Evolutionary conservation across 345 rosid genomes (phyloP), one percentile per base, ranked within the genome.

Genomic region (Boechera stricta): DNA sequence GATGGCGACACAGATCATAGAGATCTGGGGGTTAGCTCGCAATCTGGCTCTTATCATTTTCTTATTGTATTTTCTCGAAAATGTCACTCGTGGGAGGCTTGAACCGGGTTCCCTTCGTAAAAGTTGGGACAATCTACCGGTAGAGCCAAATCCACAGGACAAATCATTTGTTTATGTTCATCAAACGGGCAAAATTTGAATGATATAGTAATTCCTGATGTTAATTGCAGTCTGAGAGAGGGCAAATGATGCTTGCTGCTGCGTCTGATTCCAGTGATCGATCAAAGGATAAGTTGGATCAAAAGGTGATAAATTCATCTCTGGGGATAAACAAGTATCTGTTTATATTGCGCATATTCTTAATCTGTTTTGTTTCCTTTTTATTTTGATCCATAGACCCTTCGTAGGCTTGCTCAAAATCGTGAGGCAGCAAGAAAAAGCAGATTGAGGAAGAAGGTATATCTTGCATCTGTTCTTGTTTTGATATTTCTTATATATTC

Each of bases 351-450:
- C 10, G 9, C 53, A 11, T 79, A 48, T 79, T 60, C 35, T 57
- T 75, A 69, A 75, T 56, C 35, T 70, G 0, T 16, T 59, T 24
- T 67, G 9, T 52, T 71, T 75, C 9, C 29, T 33, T 36, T 69
- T 53, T 1, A 12, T 56, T 48, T 49, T 76, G 73, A 56, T 73
- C 69, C 44, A 24, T 87, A 94, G 98, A 92, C 97, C 0, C 75
- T 90, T 60, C 91, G 98, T 42, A 88, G 98, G 82, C 98, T 94
- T 82, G 98, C 98, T 77, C 98, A 94, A 83, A 94, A 94, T 80
- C 97, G 99, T 11, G 99, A 94, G 86, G 99, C 99, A 62, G 99
- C 99, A 26, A 88, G 99, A 71, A 94, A 94, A 84, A 94, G 98
- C 77, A 87, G 98, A 72, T 75, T 94, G 71, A 87, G 99, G 85